Evolutionary conservation across 202 grass and related monocot genomes (phyloP).

Genomic region (Setaria italica): DNA sequence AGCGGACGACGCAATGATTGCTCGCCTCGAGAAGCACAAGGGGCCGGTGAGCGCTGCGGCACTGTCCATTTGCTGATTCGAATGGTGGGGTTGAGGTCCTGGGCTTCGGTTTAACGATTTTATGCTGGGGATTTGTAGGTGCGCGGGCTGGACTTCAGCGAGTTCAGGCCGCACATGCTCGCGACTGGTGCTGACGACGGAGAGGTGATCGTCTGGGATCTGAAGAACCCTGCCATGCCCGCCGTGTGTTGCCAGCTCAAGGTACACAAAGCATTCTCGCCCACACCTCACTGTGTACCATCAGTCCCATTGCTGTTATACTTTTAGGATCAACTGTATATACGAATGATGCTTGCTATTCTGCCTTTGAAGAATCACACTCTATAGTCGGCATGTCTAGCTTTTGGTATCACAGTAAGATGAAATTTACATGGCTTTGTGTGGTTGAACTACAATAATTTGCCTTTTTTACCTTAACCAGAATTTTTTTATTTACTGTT

Average conservation of each 20-base stretch:
- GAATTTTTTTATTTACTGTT: no score
- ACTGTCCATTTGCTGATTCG: neutral
- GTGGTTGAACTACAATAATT: no score
- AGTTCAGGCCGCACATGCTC: conserved; percentile 70
- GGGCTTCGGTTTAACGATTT: conserved; percentile 17
- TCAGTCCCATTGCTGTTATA: no score
- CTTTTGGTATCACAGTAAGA: no score
- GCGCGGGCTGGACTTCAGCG: conserved; percentile 85
- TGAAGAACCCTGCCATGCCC: conserved; percentile 73
- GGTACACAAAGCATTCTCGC: conserved; percentile 42
- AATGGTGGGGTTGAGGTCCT: neutral
- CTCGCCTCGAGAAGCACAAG: conserved; percentile 81
- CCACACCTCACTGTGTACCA: no score
- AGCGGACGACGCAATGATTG: conserved; percentile 64
- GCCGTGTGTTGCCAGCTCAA: conserved; percentile 72
- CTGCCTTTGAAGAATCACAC: no score
- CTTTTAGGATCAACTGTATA: no score
- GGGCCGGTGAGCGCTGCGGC: conserved; percentile 66
- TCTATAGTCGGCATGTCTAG: no score
- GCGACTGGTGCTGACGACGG: conserved; percentile 91
- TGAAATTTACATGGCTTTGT: no score
- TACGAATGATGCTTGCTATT: no score
- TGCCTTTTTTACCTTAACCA: no score
- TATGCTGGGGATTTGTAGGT: conserved; percentile 60
- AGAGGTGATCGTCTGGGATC: conserved; percentile 92